Percentiles rank a stretch among this genome's conserved stretches.
Conservation (phyloP, 2,329 filamentous ascomycete species). For the Elsinoe fawcettii region DNA sequence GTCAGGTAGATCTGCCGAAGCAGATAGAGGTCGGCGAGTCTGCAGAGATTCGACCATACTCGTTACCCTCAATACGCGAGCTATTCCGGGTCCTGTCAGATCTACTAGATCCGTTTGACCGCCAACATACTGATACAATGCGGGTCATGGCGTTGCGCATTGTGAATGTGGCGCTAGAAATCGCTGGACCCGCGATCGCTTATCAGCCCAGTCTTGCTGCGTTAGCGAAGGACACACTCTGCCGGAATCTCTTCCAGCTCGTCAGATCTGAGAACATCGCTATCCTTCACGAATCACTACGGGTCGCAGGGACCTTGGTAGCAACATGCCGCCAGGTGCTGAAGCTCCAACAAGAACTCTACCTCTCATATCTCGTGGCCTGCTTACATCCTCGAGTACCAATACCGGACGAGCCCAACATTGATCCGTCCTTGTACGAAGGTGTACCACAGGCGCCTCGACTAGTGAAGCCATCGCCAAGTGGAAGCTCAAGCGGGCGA, state of each 20-base stretch:
- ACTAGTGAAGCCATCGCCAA: slow-evolving; percentile 68
- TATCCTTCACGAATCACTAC: slow-evolving; percentile 83
- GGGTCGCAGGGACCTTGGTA: slow-evolving; percentile 82
- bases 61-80: slow-evolving; percentile 86
- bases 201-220: slow-evolving; percentile 80
- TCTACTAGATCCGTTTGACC: slow-evolving; percentile 86
- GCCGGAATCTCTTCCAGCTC: slow-evolving; percentile 89
- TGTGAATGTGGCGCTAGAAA: slow-evolving; percentile 92
- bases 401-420: slow-evolving; percentile 81
- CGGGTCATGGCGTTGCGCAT: slow-evolving; percentile 95
- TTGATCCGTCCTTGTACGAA: slow-evolving; percentile 84
- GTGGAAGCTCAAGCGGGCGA: slow-evolving; percentile 68
- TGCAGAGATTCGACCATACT: slow-evolving; percentile 72
- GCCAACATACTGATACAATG: slow-evolving; percentile 88
- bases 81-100: slow-evolving; percentile 90
- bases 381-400: slow-evolving; percentile 91
- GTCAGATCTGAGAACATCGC: slow-evolving; percentile 95
- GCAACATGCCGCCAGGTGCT: slow-evolving; percentile 84
- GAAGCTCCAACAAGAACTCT: slow-evolving; percentile 94
- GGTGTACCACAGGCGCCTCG: slow-evolving; percentile 89
- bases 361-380: slow-evolving; percentile 85
- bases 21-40: slow-evolving; percentile 37
- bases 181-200: slow-evolving; percentile 89
- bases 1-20: slow-evolving; percentile 37
- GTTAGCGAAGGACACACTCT: slow-evolving; percentile 86